These are phyloP conservation scores for Neurospora intermedia DNA, from an alignment of 495 filamentous ascomycete species.

Conservation along the genomic window DNA sequence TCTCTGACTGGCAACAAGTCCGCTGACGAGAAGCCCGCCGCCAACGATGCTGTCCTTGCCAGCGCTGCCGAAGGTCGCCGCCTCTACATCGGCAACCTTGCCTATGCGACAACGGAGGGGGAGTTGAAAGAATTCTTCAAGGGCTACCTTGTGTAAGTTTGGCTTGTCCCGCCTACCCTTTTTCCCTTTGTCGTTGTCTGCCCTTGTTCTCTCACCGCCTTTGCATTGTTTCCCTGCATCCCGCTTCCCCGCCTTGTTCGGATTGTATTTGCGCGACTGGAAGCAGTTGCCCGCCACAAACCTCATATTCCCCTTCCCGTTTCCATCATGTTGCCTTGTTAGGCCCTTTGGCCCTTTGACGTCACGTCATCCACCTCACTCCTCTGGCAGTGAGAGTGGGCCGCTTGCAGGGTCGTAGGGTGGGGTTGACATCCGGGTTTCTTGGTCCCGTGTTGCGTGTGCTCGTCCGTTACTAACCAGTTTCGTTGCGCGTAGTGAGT, in stretches of 20 bases:
- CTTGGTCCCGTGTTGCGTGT: neutral
- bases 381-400: neutral
- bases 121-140: constrained; percentile 99
- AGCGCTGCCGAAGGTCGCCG: constrained; percentile 97
- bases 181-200: constrained; percentile 1
- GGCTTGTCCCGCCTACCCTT: neutral
- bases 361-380: neutral
- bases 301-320: neutral
- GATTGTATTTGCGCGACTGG: neutral
- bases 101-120: constrained; percentile 98
- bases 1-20: constrained; percentile 48
- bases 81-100: constrained; percentile 99
- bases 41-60: constrained; percentile 83
- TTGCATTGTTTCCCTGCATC: neutral
- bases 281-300: neutral
- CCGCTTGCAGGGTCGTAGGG: neutral
- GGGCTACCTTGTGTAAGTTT: constrained; percentile 90
- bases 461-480: constrained; percentile 13
- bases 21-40: constrained; percentile 39
- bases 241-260: neutral
- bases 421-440: neutral
- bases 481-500: constrained; percentile 55
- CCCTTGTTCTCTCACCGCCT: neutral
- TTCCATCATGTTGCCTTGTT: neutral
- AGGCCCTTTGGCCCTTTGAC: neutral